Evolutionary conservation across 805 yeast genomes (phyloP).

Genomic region (Metschnikowia lachancei): DNA sequence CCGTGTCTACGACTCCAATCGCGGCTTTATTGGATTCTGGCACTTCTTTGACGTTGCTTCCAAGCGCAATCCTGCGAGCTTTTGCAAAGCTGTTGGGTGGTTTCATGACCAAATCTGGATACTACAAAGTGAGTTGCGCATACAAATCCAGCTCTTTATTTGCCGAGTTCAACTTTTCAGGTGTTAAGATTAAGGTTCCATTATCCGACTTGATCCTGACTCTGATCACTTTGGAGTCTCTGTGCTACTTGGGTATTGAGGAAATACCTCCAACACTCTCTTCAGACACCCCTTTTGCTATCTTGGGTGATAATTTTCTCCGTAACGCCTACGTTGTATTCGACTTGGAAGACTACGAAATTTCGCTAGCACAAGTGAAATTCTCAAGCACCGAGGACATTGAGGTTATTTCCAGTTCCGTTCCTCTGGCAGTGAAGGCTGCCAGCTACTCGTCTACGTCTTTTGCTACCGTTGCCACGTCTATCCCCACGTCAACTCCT

Average conservation of each 20-base stretch:
- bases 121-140: constrained; percentile 11
- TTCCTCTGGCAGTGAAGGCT: constrained; percentile 54
- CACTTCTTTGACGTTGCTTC: constrained; percentile 49
- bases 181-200: constrained; percentile 52
- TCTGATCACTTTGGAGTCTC: constrained; percentile 5
- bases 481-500: not conserved
- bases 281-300: constrained; percentile 38
- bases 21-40: constrained; percentile 49
- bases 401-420: constrained; percentile 41
- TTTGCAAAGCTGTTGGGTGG: constrained; percentile 14
- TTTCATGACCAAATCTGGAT: not conserved
- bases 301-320: constrained; percentile 65
- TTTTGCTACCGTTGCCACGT: constrained; percentile 1
- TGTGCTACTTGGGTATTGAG: constrained; percentile 30
- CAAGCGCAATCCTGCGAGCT: constrained; percentile 26
- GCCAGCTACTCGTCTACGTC: constrained; percentile 43
- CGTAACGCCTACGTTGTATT: constrained; percentile 63
- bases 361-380: constrained; percentile 50
- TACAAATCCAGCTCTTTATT: constrained; percentile 8
- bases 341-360: constrained; percentile 54
- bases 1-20: constrained; percentile 4
- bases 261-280: constrained; percentile 40
- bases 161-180: constrained; percentile 51
- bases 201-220: constrained; percentile 27
- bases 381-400: constrained; percentile 35